Base-by-base conservation (phyloP, 1,284 basidiomycete species). In the Cutaneotrichosporon sp. region DNA sequence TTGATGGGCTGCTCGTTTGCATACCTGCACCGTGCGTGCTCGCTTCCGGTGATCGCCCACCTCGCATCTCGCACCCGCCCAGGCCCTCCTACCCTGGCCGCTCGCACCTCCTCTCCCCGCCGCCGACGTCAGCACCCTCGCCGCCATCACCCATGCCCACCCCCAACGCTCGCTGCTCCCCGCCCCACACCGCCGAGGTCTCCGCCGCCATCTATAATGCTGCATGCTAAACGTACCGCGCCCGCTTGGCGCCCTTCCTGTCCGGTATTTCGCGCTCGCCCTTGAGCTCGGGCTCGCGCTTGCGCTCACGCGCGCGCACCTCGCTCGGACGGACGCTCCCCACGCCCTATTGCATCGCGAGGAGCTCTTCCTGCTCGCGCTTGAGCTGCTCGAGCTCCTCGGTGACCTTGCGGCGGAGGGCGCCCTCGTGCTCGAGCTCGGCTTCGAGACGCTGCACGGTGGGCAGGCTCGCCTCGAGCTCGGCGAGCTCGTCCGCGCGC, bases 341-440 rank as follows among this genome's bases (percentile, higher is more conserved):
- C 18, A 31, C 29, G 9, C n/a, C 50, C 53, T 54, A 54, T 42
- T 54, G 53, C 53, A 54, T 54, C 38, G 53, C 53, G 18, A 54
- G 38, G 24, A 54, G 53, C 38, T 54, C 53, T 18, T 54, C 53
- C 53, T 54, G 53, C 53, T 54, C 53, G 53, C 36, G 53, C 36
- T 43, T 42, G 25, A 54, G 22, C 5, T 34, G 24, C 18, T 27
- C 45, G 16, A 56, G 43, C 54, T 56, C 45, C n/a, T 31, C 54
- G 24, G 13, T 25, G 10, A 16, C 22, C 43, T 34, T 46, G 20
- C 49, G 14, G 29, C 33, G 46, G 43, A 47, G 54, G 20, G 18
- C 18, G 31, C n/a, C 31, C 45, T 56, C 45, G 20, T 29, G 29
- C 43, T 25, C 54, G 42, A 54, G 53, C 53, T 54, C 53, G 38